phyloP scores from a whole-genome alignment of 164 flowering plant species.

The grape (Vitis vinifera) region DNA sequence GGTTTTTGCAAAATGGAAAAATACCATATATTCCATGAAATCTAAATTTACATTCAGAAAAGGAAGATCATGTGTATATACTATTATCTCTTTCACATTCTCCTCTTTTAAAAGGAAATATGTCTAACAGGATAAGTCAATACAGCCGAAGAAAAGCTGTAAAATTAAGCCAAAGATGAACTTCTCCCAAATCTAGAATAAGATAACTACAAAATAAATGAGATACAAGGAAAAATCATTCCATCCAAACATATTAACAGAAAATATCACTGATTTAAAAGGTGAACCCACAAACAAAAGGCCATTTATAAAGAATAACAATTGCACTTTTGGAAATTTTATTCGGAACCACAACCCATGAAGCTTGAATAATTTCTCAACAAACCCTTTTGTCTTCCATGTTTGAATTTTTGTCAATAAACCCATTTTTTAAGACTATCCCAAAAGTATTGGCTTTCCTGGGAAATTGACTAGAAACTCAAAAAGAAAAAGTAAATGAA shows the following conservation, averaged over 20 bases:
- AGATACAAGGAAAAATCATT: background rate
- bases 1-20: too few relatives aligned
- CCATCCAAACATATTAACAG: background rate
- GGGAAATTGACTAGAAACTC: too few relatives aligned
- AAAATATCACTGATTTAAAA: background rate
- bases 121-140: background rate
- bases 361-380: too few relatives aligned
- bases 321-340: too few relatives aligned
- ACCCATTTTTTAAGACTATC: too few relatives aligned
- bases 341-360: too few relatives aligned
- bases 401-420: too few relatives aligned
- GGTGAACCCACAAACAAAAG: conserved; percentile 2
- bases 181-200: conserved; percentile 13
- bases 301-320: background rate
- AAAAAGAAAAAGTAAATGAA: too few relatives aligned
- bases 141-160: background rate
- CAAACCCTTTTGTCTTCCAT: too few relatives aligned
- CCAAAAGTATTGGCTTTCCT: too few relatives aligned
- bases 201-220: background rate
- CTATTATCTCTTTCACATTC: background rate
- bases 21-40: background rate
- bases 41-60: background rate
- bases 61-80: background rate
- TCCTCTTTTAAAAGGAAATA: conserved; percentile 1
- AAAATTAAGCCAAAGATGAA: background rate